A percentile compares a stretch with the other conserved stretches of the same genome.
These are phyloP conservation scores for Verticillium dahliae DNA, from an alignment of 2,329 filamentous ascomycete species.

Conservation along the genomic window DNA sequence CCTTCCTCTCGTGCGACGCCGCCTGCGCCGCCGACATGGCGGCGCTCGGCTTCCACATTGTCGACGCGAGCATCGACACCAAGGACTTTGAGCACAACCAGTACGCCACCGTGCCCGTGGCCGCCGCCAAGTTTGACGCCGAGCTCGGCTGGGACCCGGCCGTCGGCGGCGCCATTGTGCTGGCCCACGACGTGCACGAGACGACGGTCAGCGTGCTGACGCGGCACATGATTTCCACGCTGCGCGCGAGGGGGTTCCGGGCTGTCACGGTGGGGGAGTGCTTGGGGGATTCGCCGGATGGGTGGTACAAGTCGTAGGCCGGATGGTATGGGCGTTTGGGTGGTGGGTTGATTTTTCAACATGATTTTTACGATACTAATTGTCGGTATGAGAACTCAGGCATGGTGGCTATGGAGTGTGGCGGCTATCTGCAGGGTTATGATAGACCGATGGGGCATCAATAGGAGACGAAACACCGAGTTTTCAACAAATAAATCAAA, in stretches of 20 bases:
- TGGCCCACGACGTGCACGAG: conserved; percentile 46
- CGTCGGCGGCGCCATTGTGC: conserved; percentile 36
- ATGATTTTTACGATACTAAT: no score
- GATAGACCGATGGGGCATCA: no score
- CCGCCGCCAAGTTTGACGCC: conserved; percentile 29
- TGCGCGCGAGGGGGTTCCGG: conserved; percentile 32
- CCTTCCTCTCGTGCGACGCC: conserved; percentile 34
- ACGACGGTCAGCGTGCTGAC: conserved; percentile 16
- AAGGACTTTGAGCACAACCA: conserved; percentile 51
- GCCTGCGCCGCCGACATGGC: conserved; percentile 9
- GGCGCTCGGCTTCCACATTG: conserved; percentile 46
- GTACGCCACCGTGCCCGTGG: conserved; percentile 39
- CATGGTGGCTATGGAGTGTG: no score
- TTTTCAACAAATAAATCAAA: no score
- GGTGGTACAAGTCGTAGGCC: conserved; percentile 37
- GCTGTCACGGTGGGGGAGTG: conserved; percentile 53
- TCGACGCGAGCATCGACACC: conserved; percentile 53
- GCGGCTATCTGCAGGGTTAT: no score
- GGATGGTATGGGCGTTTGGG: not conserved
- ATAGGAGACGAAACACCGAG: no score
- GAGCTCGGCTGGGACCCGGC: conserved; percentile 10
- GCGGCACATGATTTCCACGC: conserved; percentile 30
- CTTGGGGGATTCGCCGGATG: conserved; percentile 40
- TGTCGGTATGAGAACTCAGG: not conserved
- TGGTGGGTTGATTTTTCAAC: not conserved